Evolutionary conservation across 495 filamentous ascomycete genomes (phyloP).

Genomic region (Aspergillus heteromorphus): DNA sequence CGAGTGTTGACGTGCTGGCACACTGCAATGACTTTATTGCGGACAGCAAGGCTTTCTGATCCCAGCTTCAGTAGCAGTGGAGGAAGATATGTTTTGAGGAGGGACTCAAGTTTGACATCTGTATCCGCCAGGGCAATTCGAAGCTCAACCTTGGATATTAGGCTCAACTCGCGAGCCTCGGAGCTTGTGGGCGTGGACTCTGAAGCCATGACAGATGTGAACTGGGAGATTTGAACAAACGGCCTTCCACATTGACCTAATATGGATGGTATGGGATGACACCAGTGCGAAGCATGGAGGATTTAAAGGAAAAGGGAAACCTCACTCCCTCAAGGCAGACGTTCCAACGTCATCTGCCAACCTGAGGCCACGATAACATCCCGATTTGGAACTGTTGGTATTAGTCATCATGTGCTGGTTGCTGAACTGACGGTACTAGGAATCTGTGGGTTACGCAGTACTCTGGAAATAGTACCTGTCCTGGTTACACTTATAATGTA

Average conservation of each 20-base stretch:
- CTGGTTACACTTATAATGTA: no score
- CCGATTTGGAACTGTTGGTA: neutral
- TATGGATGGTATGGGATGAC: neutral
- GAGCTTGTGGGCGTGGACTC: constrained; percentile 29
- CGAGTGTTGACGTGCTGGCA: constrained; percentile 79
- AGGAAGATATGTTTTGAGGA: constrained; percentile 73
- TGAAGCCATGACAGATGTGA: constrained; percentile 30
- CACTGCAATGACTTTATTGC: constrained; percentile 70
- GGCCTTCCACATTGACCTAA: neutral
- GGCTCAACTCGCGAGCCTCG: constrained; percentile 75
- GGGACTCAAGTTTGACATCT: constrained; percentile 71
- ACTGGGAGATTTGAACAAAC: neutral
- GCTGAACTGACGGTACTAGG: neutral
- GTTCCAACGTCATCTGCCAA: constrained; percentile 11
- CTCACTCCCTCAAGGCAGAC: constrained; percentile 6
- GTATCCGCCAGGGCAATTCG: constrained; percentile 78
- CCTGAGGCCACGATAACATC: constrained; percentile 10
- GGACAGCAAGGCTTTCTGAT: constrained; percentile 72
- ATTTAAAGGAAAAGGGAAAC: neutral
- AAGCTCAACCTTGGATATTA: constrained; percentile 87
- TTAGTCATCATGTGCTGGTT: constrained; percentile 11
- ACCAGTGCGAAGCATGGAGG: neutral
- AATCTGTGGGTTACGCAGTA: no score
- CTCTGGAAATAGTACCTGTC: no score
- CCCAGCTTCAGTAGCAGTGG: constrained; percentile 78